Base-by-base conservation (phyloP, 768 basidiomycete species). In the Kwoniella bestiolae region DNA sequence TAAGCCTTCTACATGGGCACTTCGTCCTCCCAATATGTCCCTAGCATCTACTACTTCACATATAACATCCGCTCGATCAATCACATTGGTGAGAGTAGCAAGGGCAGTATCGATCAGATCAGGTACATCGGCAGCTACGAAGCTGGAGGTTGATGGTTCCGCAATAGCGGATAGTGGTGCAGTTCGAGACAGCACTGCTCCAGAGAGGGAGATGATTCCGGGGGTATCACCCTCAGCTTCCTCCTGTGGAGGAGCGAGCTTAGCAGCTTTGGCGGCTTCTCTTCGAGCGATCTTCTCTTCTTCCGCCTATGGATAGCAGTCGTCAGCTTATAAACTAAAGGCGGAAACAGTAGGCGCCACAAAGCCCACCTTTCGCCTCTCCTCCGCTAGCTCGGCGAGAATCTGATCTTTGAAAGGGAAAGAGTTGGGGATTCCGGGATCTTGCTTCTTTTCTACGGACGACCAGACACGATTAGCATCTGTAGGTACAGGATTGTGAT, bases 401-500 rank as follows among this genome's bases (percentile, higher is more conserved):
- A 97, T 90, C 81, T 92, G 89, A 74, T 94, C 94, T 82, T 95
- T 97, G 85, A 89, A 94, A 3, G 92, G 93, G 82, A 93, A 93
- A 65, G 87, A 88, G 81, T 90, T 94, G 6, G 94, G 94, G 70
- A 96, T 93, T 49, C 94, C 94, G 31, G 91, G 92, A 80, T 97
- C 94, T 80, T 92, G 94, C 75, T 87, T 85, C 67, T 88, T 87
- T 80, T 90, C 53, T 74, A 8, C 61, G 8, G 18, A 21, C 23
- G 31, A 32, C n/a, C 25, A 25, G 34, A 29, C 28, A 28, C 23
- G 45, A 55, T 41, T 12, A 56, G 38, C 44, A 51, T 34, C 16
- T 6, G n/a, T 45, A 35, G 16, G 18, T 5, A 34, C n/a, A 38
- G 8, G n/a, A n/a, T 18, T 18, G 18, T 28, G 25, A n/a, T 53